Evolutionary conservation across 371 early-diverging fungal species (phyloP).

Genomic region (Neoconidiobolus thromboides): DNA sequence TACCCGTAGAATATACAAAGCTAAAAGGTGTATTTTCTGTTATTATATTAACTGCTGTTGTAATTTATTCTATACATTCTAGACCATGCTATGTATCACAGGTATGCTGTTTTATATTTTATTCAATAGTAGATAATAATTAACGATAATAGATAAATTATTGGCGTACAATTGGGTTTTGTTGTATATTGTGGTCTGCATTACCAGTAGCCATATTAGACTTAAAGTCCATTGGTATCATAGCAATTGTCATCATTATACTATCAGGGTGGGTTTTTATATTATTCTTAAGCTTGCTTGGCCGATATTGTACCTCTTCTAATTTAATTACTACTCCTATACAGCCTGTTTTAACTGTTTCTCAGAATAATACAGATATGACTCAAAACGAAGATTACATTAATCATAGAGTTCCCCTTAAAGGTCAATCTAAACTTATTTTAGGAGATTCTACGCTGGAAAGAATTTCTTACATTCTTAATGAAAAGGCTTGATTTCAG

Average conservation of each 20-base stretch:
- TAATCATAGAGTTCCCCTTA: no score
- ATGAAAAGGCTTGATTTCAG: no score
- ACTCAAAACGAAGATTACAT: no score
- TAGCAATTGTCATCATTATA: slow-evolving; percentile 11
- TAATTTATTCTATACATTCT: slow-evolving; percentile 18
- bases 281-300: background rate
- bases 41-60: slow-evolving; percentile 16
- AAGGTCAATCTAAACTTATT: no score
- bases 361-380: no score
- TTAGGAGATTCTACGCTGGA: no score
- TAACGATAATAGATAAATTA: slow-evolving; percentile 18
- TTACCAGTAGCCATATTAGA: slow-evolving; percentile 21
- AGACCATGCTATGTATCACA: slow-evolving; percentile 21
- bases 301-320: no score
- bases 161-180: slow-evolving; percentile 26
- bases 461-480: no score
- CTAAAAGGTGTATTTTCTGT: slow-evolving; percentile 20
- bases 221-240: slow-evolving; percentile 8
- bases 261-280: slow-evolving; percentile 12
- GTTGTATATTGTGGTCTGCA: slow-evolving; percentile 29
- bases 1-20: slow-evolving; percentile 13
- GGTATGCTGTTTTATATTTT: slow-evolving; percentile 9
- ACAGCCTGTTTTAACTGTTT: no score
- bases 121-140: background rate
- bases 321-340: no score